Evolutionary conservation across 1,284 basidiomycete genomes (phyloP), one percentile per base, ranked within the genome.

Genomic region (Apiotrichum sp.): DNA sequence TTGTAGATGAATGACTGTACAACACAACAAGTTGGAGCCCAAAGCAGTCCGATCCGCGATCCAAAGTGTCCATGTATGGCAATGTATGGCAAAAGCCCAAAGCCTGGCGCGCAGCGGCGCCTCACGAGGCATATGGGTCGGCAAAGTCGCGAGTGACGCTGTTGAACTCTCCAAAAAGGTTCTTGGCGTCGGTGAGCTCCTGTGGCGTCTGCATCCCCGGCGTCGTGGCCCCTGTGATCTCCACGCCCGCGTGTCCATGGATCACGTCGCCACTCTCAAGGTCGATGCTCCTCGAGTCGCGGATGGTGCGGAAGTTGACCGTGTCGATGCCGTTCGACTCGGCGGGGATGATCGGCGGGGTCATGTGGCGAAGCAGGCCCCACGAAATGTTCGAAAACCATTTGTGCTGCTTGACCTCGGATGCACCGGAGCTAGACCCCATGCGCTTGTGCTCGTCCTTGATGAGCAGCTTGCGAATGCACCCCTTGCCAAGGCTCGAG

Each of bases 381-480:
- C 95, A 99, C 76, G 91, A 95, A 72, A 96, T 86, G 70, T 89
- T 89, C 33, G 82, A 80, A 79, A 99, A 99, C 96, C 96, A 99
- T 75, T 93, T 96, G 82, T 98, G 93, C 65, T 90, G 87, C 80
- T 98, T 99, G 68, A 98, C 93, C 77, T 99, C 96, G 67, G 90
- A 93, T 47, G 96, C 96, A 41, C 96, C 96, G 60, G 87, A 91
- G 74, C 84, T 86, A 74, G 89, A 91, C 47, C 95, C 95, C 53
- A 98, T 77, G 53, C 95, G 84, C 63, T 85, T 87, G 69, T 83
- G 81, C 76, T 99, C 95, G 68, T 88, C 87, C 80, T 99, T 99
- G 82, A 92, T 89, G 63, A 99, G 80, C 52, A 98, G 77, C 66
- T 92, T 90, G 45, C 82, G 82, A 66, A 99, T 83, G 70, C 90